phyloP scores from a whole-genome alignment of 2,329 filamentous ascomycete species.

The Zasmidium citrigriseum region DNA sequence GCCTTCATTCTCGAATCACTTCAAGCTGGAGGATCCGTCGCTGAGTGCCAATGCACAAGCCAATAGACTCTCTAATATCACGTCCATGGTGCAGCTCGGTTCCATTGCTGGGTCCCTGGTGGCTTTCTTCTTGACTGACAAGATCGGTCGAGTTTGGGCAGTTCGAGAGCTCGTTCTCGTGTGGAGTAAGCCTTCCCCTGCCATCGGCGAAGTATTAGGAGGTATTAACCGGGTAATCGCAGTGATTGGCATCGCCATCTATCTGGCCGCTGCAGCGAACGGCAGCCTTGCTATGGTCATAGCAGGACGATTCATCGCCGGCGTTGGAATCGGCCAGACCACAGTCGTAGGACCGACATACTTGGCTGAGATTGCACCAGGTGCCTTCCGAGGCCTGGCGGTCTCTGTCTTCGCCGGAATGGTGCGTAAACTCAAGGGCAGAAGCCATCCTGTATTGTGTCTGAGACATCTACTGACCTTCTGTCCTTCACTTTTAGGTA shows the following conservation, averaged over 20 bases:
- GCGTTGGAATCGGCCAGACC: constrained; percentile 50
- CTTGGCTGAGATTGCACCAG: constrained; percentile 52
- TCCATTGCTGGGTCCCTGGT: constrained; percentile 70
- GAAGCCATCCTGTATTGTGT: too few species aligned
- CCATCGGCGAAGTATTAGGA: too few species aligned
- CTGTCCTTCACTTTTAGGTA: too few species aligned
- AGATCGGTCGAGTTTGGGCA: constrained; percentile 33
- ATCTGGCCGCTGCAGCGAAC: constrained; percentile 48
- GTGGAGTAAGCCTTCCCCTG: constrained; percentile 16
- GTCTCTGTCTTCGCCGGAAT: constrained; percentile 66
- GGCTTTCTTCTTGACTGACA: constrained; percentile 39
- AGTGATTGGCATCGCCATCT: constrained; percentile 35
- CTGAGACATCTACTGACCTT: too few species aligned
- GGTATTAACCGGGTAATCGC: too few species aligned
- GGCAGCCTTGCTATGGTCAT: constrained; percentile 38
- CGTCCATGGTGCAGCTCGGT: constrained; percentile 79
- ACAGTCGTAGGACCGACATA: constrained; percentile 62
- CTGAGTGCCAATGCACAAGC: constrained; percentile 39
- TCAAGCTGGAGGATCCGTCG: constrained; percentile 58
- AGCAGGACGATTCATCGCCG: constrained; percentile 36
- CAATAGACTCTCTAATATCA: constrained; percentile 63
- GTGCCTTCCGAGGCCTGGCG: constrained; percentile 58
- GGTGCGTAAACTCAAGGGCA: too few species aligned
- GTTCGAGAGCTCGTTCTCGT: constrained; percentile 30
- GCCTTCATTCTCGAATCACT: constrained; percentile 61